Evolutionary conservation across 1,139 yeast species (phyloP).

Genomic region (Yamadazyma spencermartinsiae): DNA sequence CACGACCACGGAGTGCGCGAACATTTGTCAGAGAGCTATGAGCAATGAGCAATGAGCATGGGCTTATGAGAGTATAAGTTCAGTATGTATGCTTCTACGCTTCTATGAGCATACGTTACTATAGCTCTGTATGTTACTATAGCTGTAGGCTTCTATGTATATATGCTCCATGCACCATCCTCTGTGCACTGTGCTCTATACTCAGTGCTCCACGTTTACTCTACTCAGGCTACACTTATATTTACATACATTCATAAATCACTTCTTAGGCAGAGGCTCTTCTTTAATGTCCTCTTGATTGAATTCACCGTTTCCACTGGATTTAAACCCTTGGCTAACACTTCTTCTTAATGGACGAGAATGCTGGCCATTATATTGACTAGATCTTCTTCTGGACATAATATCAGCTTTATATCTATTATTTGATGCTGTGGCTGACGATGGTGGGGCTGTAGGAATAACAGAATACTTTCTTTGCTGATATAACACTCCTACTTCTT

Average conservation of each 20-base stretch:
- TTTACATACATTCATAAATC: conserved; percentile 12
- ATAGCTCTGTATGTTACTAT: no score
- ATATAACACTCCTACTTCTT: conserved; percentile 66
- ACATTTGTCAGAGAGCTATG: no score
- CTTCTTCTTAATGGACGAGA: conserved; percentile 13
- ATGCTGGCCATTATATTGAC: neutral
- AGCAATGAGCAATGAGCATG: no score
- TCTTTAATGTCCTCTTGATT: neutral
- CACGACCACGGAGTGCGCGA: no score
- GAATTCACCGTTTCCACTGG: neutral
- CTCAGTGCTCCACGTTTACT: no score
- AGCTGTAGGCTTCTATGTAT: no score
- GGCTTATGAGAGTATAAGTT: no score
- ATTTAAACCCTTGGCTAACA: conserved; percentile 15
- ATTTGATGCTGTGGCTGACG: conserved; percentile 10
- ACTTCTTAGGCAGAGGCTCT: conserved; percentile 6
- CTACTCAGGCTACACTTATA: neutral
- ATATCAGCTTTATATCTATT: conserved; percentile 9
- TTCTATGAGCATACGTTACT: no score
- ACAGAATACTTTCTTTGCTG: conserved; percentile 69
- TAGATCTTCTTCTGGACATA: conserved; percentile 7
- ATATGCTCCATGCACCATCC: no score
- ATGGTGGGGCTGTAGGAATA: conserved; percentile 73
- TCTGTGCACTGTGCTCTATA: no score
- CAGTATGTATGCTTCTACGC: no score